Evolutionary conservation across 495 filamentous ascomycete genomes (phyloP), one percentile per base, ranked within the genome.

Genomic region (Penicillium cosmopolitanum): DNA sequence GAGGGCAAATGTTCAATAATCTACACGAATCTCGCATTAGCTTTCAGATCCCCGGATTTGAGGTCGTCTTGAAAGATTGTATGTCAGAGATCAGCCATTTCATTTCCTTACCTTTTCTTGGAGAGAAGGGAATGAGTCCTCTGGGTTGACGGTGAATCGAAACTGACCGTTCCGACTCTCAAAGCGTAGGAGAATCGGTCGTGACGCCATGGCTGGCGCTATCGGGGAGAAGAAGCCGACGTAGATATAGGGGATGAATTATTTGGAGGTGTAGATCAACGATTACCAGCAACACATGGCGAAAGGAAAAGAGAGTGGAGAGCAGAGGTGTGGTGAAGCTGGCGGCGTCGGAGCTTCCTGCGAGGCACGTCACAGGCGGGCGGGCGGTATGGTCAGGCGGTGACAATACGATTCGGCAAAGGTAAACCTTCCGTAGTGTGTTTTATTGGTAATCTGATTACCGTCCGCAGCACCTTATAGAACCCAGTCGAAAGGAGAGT

Each of bases 1-100:
- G 81, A 76, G 18, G 88, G 88, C 4, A 91, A 79, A 55, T 86
- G 79, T 60, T 88, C 85, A 5, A 83, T 64, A 43, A 91, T 81
- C 85, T 87, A 58, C 28, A 31, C 8, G 28, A 31, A 7, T 31
- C 28, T 31, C 28, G 28, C 8, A 31, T 31, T 6, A 31, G 28
- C 28, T 4, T 31, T 31, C 28, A 31, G 28, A 31, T 31, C 28
- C 28, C 28, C 5, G 5, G 28, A 31, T 31, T 31, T 31, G 28
- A 15, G 36, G 36, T 13, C 15, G n/a, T 46, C 13, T 18, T 46
- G 15, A n/a, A 7, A 46, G 2, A 46, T 3, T 4, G 28, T 9
- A 31, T 6, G 1, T 8, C 28, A 31, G 5, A 31, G 28, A 31
- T 31, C 28, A 31, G 28, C 8, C 28, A 31, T 31, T 31, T 38